phyloP scores from a whole-genome alignment of 179 eudicot genomes.

The Heliamphora pulchella region DNA sequence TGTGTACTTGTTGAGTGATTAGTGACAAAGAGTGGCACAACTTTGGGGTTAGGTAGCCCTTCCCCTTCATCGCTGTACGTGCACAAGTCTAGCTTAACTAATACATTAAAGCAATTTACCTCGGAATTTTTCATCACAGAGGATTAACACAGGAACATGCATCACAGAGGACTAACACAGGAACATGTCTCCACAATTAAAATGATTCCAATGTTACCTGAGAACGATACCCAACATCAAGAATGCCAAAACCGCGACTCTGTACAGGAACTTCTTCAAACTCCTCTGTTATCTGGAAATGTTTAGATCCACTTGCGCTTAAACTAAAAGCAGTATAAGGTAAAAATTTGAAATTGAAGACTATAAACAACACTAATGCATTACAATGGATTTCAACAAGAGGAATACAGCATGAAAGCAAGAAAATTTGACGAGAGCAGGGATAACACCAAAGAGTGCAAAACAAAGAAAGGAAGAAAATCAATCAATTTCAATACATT shows the following conservation, averaged over 20 bases:
- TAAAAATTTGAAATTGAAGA: neutral
- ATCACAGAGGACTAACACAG: neutral
- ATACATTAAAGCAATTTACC: neutral
- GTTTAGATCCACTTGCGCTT: neutral
- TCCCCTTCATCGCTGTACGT: neutral
- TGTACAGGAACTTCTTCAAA: slow-evolving; percentile 90
- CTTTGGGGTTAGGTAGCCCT: neutral
- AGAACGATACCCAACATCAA: slow-evolving; percentile 91
- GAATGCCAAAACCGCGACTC: slow-evolving; percentile 98
- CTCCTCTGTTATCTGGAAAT: slow-evolving; percentile 66
- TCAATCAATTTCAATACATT: neutral
- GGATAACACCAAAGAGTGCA: neutral
- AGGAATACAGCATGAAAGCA: neutral
- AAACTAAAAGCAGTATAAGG: slow-evolving; percentile 11
- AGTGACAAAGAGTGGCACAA: neutral
- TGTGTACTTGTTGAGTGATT: neutral
- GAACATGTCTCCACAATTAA: neutral
- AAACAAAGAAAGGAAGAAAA: neutral
- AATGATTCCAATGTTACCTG: slow-evolving; percentile 39
- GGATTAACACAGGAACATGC: neutral
- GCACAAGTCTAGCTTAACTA: neutral
- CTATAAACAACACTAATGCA: neutral
- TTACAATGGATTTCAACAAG: neutral
- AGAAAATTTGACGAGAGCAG: neutral
- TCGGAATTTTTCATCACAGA: neutral